Conservation (phyloP, 306 rosid genomes). For the Vicia faba region DNA sequence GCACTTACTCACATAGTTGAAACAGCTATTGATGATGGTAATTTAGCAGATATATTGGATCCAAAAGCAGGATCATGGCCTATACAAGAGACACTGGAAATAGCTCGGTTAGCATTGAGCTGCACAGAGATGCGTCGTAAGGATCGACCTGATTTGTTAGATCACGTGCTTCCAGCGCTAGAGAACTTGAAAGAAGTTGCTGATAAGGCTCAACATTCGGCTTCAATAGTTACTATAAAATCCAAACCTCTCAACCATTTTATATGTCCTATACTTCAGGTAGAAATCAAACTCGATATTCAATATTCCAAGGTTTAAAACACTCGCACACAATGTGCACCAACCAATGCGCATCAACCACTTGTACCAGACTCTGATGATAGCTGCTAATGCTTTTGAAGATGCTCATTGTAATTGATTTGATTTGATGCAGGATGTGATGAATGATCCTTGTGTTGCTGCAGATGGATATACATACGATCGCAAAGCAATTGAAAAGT, state of each 20-base stretch:
- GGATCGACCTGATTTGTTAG: conserved; percentile 82
- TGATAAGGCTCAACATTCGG: conserved; percentile 49
- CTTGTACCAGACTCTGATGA: not conserved
- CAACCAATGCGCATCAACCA: not conserved
- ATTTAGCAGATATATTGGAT: conserved; percentile 63
- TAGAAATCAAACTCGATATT: conserved; percentile 19
- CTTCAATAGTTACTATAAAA: conserved; percentile 41
- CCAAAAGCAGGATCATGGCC: conserved; percentile 89
- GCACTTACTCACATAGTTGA: conserved; percentile 78
- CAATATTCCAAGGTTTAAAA: not conserved
- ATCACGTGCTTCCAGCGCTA: conserved; percentile 67
- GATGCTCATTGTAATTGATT: conserved; percentile 6
- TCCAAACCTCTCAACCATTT: conserved; percentile 78
- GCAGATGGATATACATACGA: conserved; percentile 95
- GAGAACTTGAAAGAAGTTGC: conserved; percentile 69
- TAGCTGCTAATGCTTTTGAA: not conserved
- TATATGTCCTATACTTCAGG: conserved; percentile 91
- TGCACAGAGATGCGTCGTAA: conserved; percentile 83
- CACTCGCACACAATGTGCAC: not conserved
- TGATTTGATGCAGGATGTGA: conserved; percentile 67
- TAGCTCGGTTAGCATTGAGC: conserved; percentile 72
- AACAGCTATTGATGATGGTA: conserved; percentile 58
- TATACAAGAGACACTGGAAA: conserved; percentile 61
- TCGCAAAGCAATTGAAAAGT: conserved; percentile 64
- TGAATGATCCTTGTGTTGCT: conserved; percentile 92